These are phyloP conservation scores for Phytophthora colocasiae DNA, from an alignment of 352 stramenopile species.

Conservation along the genomic window DNA sequence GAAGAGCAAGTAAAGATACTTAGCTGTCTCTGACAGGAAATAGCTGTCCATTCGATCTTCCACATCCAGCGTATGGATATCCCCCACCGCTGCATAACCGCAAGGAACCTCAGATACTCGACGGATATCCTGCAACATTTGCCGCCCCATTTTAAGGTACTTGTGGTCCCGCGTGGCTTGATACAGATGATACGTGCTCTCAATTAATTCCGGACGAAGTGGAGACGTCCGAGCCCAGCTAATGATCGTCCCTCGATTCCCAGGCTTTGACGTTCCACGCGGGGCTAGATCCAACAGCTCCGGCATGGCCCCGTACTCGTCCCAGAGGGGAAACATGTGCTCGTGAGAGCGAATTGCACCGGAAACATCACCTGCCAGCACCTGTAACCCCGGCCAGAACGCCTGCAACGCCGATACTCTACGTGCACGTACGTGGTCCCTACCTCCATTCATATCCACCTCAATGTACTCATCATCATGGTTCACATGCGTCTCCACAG, in stretches of 20 bases:
- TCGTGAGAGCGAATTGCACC: constrained; percentile 92
- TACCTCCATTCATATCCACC: constrained; percentile 87
- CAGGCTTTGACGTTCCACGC: constrained; percentile 32
- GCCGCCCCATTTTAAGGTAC: constrained; percentile 91
- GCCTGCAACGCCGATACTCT: constrained; percentile 92
- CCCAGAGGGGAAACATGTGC: constrained; percentile 95
- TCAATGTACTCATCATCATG: constrained; percentile 83
- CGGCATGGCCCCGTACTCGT: constrained; percentile 95
- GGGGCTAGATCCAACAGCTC: constrained; percentile 92
- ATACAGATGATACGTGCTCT: constrained; percentile 97
- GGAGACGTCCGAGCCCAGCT: constrained; percentile 89
- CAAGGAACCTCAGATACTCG: constrained; percentile 89
- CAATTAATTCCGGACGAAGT: constrained; percentile 97
- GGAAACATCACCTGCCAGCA: constrained; percentile 93
- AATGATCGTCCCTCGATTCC: constrained; percentile 57
- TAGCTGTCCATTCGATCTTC: constrained; percentile 99
- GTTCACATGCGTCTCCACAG: constrained; percentile 81
- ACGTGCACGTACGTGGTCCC: constrained; percentile 57
- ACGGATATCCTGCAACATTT: constrained; percentile 90
- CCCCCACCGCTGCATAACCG: constrained; percentile 92
- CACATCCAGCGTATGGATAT: constrained; percentile 91
- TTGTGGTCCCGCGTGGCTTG: constrained; percentile 88
- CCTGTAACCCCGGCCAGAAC: constrained; percentile 97
- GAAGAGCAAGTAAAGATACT: constrained; percentile 99
- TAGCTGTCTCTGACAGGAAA: constrained; percentile 98